These are phyloP conservation scores for Neofusicoccum ribis DNA, from an alignment of 2,329 filamentous ascomycete species.

Conservation along the genomic window DNA sequence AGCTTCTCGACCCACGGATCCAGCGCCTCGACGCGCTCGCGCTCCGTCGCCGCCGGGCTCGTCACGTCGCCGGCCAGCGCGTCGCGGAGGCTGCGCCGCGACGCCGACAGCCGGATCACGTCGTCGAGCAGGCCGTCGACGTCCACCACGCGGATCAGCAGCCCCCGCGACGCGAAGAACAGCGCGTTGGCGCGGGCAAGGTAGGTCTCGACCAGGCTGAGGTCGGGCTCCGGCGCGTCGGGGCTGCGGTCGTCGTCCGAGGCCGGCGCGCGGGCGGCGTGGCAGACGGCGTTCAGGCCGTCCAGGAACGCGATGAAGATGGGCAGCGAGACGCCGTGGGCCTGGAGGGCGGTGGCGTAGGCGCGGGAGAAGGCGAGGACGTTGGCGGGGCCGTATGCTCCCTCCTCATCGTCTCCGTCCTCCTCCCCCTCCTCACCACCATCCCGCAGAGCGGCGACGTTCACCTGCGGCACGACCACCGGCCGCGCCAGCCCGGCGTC, in stretches of 20 bases:
- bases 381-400: constrained; percentile 1
- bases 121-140: constrained; percentile 27
- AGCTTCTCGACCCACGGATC: constrained; percentile 34
- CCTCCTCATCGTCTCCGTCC: not conserved
- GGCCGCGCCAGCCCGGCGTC: constrained; percentile 14
- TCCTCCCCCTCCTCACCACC: not conserved
- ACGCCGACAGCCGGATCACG: constrained; percentile 26
- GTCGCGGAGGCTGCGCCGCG: constrained; percentile 25
- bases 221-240: not conserved
- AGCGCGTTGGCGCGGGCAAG: constrained; percentile 31
- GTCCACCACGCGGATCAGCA: constrained; percentile 30
- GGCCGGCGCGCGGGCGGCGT: constrained; percentile 15
- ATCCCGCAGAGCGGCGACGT: no score
- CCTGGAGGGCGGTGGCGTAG: constrained; percentile 32
- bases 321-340: constrained; percentile 30
- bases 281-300: constrained; percentile 33
- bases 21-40: constrained; percentile 27
- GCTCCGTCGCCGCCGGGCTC: constrained; percentile 24
- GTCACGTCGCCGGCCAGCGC: constrained; percentile 1
- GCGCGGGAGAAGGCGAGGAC: constrained; percentile 25
- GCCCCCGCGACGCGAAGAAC: constrained; percentile 35
- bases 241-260: not conserved
- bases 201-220: constrained; percentile 28
- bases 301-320: constrained; percentile 37
- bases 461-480: not conserved